A percentile compares a stretch with the other conserved stretches of the same genome.
These are phyloP conservation scores for Taiozyma sp. DNA, from an alignment of 1,139 yeast species.

Conservation along the genomic window DNA sequence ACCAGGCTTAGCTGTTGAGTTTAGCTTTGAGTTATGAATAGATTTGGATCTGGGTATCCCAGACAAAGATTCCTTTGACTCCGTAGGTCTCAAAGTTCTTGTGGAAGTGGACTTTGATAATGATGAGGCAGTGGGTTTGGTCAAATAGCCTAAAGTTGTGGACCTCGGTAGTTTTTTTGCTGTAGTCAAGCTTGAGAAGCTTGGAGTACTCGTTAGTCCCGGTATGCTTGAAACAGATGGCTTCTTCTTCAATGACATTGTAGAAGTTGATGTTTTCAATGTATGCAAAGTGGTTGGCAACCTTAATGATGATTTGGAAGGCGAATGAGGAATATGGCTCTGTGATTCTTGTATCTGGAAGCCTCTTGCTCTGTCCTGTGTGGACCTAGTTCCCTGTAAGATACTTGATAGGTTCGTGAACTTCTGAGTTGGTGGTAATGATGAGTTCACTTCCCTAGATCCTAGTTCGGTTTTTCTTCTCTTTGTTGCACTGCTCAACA, in stretches of 20 bases:
- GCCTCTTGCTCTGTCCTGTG: neutral
- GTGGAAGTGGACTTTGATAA: constrained; percentile 16
- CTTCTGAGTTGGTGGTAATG: constrained; percentile 4
- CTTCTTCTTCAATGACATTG: constrained; percentile 3
- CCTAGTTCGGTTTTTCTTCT: constrained; percentile 20
- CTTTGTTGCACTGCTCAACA: constrained; percentile 13
- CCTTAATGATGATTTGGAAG: neutral
- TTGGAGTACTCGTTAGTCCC: constrained; percentile 6
- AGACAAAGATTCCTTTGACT: constrained; percentile 1
- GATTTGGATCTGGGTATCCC: constrained; percentile 12
- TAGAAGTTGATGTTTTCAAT: constrained; percentile 5
- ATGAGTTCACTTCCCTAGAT: constrained; percentile 8
- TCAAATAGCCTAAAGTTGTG: constrained; percentile 15
- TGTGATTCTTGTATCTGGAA: neutral
- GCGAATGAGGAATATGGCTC: neutral
- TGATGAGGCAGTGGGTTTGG: constrained; percentile 20
- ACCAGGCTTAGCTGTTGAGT: constrained; percentile 8
- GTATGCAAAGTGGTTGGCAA: neutral
- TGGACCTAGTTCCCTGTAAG: neutral
- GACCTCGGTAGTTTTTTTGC: constrained; percentile 17
- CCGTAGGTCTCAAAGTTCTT: constrained; percentile 5
- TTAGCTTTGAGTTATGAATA: constrained; percentile 5
- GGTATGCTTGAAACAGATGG: neutral
- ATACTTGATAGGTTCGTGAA: constrained; percentile 3
- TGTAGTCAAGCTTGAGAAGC: constrained; percentile 10